phyloP scores from a whole-genome alignment of 768 basidiomycete species.

The Russula abietina region DNA sequence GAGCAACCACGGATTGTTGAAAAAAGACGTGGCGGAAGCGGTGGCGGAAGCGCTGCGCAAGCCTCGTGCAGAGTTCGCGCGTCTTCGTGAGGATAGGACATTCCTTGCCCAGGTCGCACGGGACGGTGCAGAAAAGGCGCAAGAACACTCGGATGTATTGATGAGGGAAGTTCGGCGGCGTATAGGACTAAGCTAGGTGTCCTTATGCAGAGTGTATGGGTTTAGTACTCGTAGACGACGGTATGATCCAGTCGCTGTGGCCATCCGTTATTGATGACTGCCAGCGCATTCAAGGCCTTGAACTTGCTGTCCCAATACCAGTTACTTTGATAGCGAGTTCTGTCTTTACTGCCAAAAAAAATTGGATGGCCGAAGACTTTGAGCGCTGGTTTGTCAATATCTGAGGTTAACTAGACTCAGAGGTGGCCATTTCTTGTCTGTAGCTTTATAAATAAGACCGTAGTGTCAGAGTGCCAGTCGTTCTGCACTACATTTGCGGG shows the following conservation, averaged over 20 bases:
- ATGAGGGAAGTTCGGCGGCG: slow-evolving; percentile 60
- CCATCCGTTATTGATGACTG: too few relatives aligned
- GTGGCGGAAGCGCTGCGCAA: slow-evolving; percentile 58
- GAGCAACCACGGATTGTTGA: slow-evolving; percentile 61
- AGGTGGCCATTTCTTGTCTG: too few relatives aligned
- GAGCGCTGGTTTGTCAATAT: too few relatives aligned
- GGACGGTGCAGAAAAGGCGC: slow-evolving; percentile 60
- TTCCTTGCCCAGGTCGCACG: slow-evolving; percentile 59
- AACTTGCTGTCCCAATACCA: too few relatives aligned
- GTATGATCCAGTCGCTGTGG: too few relatives aligned
- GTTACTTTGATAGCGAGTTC: too few relatives aligned
- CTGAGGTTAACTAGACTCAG: too few relatives aligned
- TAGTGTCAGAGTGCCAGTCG: background rate
- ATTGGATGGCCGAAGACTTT: too few relatives aligned
- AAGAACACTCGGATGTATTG: slow-evolving; percentile 51
- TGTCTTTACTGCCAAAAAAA: too few relatives aligned
- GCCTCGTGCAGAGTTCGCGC: slow-evolving; percentile 66
- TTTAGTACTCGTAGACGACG: background rate
- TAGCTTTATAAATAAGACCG: too few relatives aligned
- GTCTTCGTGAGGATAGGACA: slow-evolving; percentile 49
- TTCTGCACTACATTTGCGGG: too few relatives aligned
- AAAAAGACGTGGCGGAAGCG: slow-evolving; percentile 67
- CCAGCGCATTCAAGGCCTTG: too few relatives aligned
- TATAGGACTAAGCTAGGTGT: slow-evolving; percentile 45
- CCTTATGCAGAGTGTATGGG: background rate